Evolutionary conservation across 2,329 filamentous ascomycete genomes (phyloP).

Genomic region (Westerdykella sp.): DNA sequence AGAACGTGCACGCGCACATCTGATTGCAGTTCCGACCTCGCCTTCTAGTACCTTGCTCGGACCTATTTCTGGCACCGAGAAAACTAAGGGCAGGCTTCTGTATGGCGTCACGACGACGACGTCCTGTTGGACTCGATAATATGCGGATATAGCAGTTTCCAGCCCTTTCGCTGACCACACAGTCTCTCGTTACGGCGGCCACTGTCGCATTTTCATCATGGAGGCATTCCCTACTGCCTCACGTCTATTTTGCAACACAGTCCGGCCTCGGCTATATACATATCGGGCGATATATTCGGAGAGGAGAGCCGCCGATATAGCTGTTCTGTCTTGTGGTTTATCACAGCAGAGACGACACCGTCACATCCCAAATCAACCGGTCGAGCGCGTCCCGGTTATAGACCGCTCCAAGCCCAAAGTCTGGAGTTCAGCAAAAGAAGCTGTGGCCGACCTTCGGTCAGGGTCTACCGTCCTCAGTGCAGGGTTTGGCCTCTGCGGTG

Average conservation of each 20-base stretch:
- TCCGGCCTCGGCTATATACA: constrained; percentile 24
- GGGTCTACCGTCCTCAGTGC: constrained; percentile 35
- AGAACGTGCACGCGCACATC: too few relatives aligned
- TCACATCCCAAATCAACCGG: constrained; percentile 19
- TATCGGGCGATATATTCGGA: constrained; percentile 23
- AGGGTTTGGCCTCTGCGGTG: constrained; percentile 36
- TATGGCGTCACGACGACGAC: too few relatives aligned
- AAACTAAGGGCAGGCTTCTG: too few relatives aligned
- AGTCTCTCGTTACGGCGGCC: too few relatives aligned
- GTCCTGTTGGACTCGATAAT: too few relatives aligned
- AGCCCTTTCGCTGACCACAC: too few relatives aligned
- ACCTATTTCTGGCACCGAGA: too few relatives aligned
- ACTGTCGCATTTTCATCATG: constrained; percentile 11
- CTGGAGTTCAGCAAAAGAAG: constrained; percentile 33
- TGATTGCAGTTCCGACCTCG: too few relatives aligned
- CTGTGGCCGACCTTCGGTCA: constrained; percentile 32
- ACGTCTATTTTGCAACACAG: constrained; percentile 20
- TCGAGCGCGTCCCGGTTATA: constrained; percentile 22
- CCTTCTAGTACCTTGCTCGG: too few relatives aligned
- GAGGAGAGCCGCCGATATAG: constrained; percentile 13
- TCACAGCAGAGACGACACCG: constrained; percentile 10
- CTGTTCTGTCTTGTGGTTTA: constrained; percentile 18
- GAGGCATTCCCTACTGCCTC: constrained; percentile 23
- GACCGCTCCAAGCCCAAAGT: constrained; percentile 34
- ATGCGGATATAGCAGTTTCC: too few relatives aligned